Evolutionary conservation across 345 rosid species (phyloP), one percentile per base, ranked within the genome.

Genomic region (Salix dunnii): DNA sequence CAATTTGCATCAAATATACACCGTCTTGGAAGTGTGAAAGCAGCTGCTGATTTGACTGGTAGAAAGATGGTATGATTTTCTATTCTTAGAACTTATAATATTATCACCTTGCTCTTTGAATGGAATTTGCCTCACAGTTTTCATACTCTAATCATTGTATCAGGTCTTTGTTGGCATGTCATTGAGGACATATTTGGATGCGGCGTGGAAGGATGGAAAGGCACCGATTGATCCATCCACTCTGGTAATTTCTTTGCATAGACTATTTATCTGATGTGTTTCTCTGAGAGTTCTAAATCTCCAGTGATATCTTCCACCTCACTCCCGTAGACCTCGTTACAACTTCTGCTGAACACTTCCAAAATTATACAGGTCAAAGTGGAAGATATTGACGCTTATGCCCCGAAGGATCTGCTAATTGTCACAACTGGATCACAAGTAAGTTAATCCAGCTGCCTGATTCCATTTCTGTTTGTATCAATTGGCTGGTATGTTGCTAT

Each of bases 351-450:
- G 42, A 62, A 49, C 67, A 62, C 55, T 21, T 60, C 73, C 76
- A 62, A 42, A 69, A 78, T 70, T 71, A 40, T 77, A 60, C 72
- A 93, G 99, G 88, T 96, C 74, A 96, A 93, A 88, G 91, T 85
- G 33, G 99, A 96, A 90, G 99, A 96, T 80, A 91, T 96, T 73
- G 99, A 93, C 84, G 88, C 89, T 68, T 96, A 91, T 80, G 96
- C 98, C 85, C 98, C 99, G 31, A 91, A 96, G 81, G 97, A 96
- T 84, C 84, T 96, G 78, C 88, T 96, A 76, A 91, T 96, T 77
- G 97, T 96, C 76, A 96, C 99, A 30, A 96, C 99, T 48, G 98
- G 98, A 71, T 96, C 99, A 75, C 99, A 96, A 86, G 99, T 96
- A 85, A 90, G 93, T 81, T 77, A 64, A 79, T 82, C 73, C 78